These are phyloP conservation scores for Glycine soja DNA, from an alignment of 306 rosid species.

Conservation along the genomic window DNA sequence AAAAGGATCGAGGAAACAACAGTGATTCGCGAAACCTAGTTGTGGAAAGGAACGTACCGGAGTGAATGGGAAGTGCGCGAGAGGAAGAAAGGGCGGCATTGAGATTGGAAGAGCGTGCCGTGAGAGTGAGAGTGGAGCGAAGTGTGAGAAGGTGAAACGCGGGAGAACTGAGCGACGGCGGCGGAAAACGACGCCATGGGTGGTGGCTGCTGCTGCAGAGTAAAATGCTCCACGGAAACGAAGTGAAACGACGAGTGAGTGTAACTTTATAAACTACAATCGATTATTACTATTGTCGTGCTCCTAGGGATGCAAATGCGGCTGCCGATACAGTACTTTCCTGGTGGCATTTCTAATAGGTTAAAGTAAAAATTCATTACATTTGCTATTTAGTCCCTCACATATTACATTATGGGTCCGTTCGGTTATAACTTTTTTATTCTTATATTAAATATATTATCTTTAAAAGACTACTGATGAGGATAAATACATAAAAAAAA, in stretches of 20 bases:
- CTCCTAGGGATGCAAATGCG: neutral
- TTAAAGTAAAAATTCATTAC: neutral
- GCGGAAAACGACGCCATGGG: slow-evolving; percentile 57
- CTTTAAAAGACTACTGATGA: too few species aligned
- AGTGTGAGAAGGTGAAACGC: slow-evolving; percentile 38
- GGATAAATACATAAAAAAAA: too few species aligned
- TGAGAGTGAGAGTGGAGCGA: neutral
- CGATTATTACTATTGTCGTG: neutral
- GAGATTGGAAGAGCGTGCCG: slow-evolving; percentile 43
- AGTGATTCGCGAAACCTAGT: neutral
- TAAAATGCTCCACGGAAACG: too few species aligned
- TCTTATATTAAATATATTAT: too few species aligned
- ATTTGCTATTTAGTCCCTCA: too few species aligned
- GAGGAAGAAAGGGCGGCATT: slow-evolving; percentile 48
- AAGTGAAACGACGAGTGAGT: too few species aligned
- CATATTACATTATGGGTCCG: too few species aligned
- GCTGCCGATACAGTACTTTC: neutral
- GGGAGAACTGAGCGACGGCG: slow-evolving; percentile 44
- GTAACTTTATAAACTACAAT: too few species aligned
- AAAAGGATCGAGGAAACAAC: neutral
- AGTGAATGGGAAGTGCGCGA: slow-evolving; percentile 41
- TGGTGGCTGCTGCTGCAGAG: neutral
- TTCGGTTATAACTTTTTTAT: too few species aligned
- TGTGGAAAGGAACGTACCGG: slow-evolving; percentile 42
- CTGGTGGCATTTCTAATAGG: neutral